Percentiles rank a stretch among this genome's conserved stretches.
Conservation (phyloP, 805 yeast genomes). For the Jamesozyma spencerorum region DNA sequence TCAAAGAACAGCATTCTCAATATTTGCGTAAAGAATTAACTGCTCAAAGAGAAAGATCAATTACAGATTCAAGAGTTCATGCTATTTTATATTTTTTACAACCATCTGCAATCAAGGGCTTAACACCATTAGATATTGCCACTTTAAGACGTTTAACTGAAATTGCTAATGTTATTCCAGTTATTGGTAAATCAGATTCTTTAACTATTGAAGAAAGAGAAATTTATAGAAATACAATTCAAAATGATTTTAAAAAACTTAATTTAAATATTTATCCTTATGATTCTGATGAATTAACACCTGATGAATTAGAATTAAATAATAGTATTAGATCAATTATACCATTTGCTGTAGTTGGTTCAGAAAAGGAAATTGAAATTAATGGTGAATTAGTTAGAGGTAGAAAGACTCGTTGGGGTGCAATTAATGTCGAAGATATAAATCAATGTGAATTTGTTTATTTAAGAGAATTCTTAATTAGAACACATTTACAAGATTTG, state of each 20-base stretch:
- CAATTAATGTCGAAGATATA: constrained; percentile 86
- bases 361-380: constrained; percentile 65
- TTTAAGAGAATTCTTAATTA: constrained; percentile 84
- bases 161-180: constrained; percentile 88
- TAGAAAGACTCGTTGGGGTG: constrained; percentile 89
- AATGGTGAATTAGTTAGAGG: constrained; percentile 81
- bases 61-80: constrained; percentile 86
- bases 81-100: constrained; percentile 84
- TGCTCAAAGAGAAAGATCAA: constrained; percentile 78
- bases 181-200: constrained; percentile 89
- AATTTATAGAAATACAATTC: constrained; percentile 65
- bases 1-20: constrained; percentile 89
- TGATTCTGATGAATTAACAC: constrained; percentile 52
- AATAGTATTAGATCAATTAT: constrained; percentile 65
- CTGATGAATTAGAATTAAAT: constrained; percentile 65
- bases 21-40: constrained; percentile 89
- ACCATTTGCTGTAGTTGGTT: constrained; percentile 93
- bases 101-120: constrained; percentile 66
- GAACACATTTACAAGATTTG: constrained; percentile 92
- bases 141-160: constrained; percentile 79
- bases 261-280: constrained; percentile 77
- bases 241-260: constrained; percentile 65
- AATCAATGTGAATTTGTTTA: constrained; percentile 93
- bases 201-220: constrained; percentile 79
- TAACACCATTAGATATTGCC: constrained; percentile 71